Conservation (phyloP, 257 asterid genomes). For the Solanum sejunctum region DNA sequence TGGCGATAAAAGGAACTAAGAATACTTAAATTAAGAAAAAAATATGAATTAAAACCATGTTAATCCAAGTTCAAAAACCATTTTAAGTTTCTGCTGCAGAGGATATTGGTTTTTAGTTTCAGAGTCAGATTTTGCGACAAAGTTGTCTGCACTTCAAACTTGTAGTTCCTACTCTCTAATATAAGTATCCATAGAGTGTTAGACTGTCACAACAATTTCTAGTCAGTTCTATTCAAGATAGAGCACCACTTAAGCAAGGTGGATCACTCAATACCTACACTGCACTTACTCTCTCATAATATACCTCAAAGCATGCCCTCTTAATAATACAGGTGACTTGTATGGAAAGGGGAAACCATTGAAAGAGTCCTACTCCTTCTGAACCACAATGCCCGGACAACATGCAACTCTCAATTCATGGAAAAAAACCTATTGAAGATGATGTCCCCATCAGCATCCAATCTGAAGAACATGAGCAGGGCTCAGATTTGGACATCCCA, state of each 20-base stretch:
- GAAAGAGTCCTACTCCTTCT: no score
- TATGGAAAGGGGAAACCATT: not conserved
- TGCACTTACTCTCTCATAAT: not conserved
- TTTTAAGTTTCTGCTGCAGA: not conserved
- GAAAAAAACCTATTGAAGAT: no score
- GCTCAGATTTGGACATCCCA: no score
- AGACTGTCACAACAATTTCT: not conserved
- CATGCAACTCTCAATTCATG: no score
- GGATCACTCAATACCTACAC: not conserved
- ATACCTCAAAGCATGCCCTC: not conserved
- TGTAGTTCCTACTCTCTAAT: not conserved
- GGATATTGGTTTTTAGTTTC: not conserved
- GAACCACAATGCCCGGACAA: no score
- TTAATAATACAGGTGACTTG: not conserved
- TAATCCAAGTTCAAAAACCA: not conserved
- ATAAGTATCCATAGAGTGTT: not conserved
- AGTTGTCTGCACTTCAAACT: not conserved
- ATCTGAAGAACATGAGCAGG: no score
- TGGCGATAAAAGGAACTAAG: not conserved
- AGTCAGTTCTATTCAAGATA: not conserved
- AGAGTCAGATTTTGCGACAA: not conserved
- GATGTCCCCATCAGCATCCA: no score
- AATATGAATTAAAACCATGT: not conserved
- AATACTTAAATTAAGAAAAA: not conserved
- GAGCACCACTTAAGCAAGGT: not conserved